Base-by-base conservation (phyloP, 345 rosid genomes). In the Raphanus raphanistrum region DNA sequence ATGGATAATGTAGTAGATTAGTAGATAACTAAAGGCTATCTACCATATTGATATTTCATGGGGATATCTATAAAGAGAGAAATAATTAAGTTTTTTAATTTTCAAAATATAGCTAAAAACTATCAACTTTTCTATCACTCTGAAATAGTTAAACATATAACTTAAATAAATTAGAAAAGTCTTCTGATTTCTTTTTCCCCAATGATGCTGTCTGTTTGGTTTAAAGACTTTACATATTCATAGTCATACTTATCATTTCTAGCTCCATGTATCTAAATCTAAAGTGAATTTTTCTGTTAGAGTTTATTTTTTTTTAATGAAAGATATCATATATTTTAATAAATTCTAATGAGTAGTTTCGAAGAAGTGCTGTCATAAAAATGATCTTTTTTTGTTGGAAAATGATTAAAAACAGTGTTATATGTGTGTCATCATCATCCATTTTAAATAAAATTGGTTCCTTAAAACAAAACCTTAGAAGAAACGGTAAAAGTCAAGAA, bases 401-500 rank as follows among this genome's bases (percentile, higher is more conserved):
- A 27, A 26, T n/a, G 27, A 74, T 35, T n/a, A 50, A 35, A 66
- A 33, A n/a, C 4, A 25, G 13, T 35, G 15, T 73, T 57, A 31
- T 25, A 12, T 33, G 3, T 17, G 15, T 32, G 35, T 50, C 21
- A 48, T 16, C 26, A 75, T 7, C 15, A 75, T 59, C 58, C 32
- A 29, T n/a, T 29, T 16, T 17, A 17, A 73, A 59, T 12, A 31
- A 29, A 48, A 60, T 29, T 21, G 3, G 36, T 27, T 36, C 48
- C 59, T 28, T 55, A 0, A 16, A 38, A 12, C 2, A 67, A 57
- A 54, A 10, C 10, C 31, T 52, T 15, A 16, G 13, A 11, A 65
- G 29, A 66, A 16, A 10, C 6, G 8, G 78, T 50, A 25, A 68
- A 68, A 21, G 74, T 61, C 68, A 25, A 61, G 36, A 27, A 26